Evolutionary conservation across 2,329 filamentous ascomycete genomes (phyloP).

Genomic region (Stromatinia cepivora): DNA sequence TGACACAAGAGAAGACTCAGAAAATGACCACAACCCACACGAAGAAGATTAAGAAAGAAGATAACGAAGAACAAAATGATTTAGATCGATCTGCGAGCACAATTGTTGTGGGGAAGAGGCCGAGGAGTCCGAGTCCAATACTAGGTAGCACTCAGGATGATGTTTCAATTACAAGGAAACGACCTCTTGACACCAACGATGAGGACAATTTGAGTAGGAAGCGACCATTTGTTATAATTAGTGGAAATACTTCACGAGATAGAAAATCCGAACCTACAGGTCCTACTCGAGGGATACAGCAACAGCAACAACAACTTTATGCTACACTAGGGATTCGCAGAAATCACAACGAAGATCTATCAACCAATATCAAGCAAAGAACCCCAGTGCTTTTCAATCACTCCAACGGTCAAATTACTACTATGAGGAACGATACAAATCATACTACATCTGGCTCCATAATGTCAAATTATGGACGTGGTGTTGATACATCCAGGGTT

Average conservation of each 20-base stretch:
- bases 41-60: conserved; percentile 2
- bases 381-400: neutral
- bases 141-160: neutral
- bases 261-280: neutral
- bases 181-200: neutral
- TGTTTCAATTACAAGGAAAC: neutral
- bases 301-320: neutral
- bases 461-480: neutral
- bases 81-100: neutral
- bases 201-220: neutral
- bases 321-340: neutral
- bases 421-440: neutral
- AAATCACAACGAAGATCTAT: neutral
- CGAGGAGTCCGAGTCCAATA: conserved; percentile 1
- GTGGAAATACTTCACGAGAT: neutral
- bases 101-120: neutral
- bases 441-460: neutral
- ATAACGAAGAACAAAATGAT: neutral
- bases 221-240: conserved; percentile 4
- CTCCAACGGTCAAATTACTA: neutral
- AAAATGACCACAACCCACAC: neutral
- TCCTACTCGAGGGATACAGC: neutral
- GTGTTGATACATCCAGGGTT: neutral
- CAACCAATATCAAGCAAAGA: neutral
- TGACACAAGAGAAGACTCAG: neutral